Evolutionary conservation across 192 early-diverging fungal genomes (phyloP).

Genomic region (Podila minutissima): DNA sequence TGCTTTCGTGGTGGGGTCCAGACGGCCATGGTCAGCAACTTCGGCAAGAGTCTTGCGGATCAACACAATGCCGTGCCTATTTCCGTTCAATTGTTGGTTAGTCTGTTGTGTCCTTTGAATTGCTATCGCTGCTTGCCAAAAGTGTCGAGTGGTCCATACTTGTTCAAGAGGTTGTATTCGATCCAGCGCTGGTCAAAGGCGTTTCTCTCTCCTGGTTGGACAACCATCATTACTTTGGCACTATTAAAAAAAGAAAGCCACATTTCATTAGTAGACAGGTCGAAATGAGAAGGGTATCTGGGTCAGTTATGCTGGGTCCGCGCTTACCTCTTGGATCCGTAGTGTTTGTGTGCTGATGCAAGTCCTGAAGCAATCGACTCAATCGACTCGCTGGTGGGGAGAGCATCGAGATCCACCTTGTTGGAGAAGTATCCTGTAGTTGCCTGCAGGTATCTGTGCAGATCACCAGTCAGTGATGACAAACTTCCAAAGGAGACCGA

Average conservation of each 20-base stretch:
- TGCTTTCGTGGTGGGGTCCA: constrained; percentile 66
- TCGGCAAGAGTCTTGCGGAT: constrained; percentile 76
- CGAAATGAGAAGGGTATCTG: too few species aligned
- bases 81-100: neutral
- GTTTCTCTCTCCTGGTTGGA: constrained; percentile 94
- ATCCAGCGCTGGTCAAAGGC: constrained; percentile 93
- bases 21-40: constrained; percentile 65
- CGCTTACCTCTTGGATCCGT: constrained; percentile 62
- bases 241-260: constrained; percentile 28
- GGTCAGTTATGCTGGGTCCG: too few species aligned
- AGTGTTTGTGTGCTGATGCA: constrained; percentile 74
- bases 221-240: constrained; percentile 86
- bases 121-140: neutral
- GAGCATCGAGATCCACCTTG: constrained; percentile 51
- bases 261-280: too few species aligned
- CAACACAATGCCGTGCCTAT: constrained; percentile 68
- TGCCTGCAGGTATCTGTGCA: constrained; percentile 74
- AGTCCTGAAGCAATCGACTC: constrained; percentile 78
- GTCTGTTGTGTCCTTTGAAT: neutral
- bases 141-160: constrained; percentile 28
- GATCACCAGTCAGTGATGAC: constrained; percentile 73
- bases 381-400: constrained; percentile 77
- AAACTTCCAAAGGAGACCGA: constrained; percentile 90
- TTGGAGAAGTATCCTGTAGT: constrained; percentile 55
- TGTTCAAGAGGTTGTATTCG: constrained; percentile 77